Evolutionary conservation across 2,329 filamentous ascomycete species (phyloP), one percentile per base, ranked within the genome.

Genomic region (Ophiobolus disseminans): DNA sequence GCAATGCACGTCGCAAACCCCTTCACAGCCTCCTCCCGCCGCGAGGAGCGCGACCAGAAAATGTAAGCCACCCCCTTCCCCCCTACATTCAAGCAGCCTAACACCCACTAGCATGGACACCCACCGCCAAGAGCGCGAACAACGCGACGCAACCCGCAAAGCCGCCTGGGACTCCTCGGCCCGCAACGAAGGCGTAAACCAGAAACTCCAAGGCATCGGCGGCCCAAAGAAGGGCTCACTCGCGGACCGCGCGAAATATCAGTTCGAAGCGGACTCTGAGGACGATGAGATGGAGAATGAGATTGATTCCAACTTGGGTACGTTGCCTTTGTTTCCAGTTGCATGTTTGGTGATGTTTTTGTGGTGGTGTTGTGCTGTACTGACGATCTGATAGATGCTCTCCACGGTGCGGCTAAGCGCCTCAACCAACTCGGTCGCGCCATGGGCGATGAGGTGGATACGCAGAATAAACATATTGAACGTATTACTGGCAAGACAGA

Each of bases 401-500:
- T 89, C 28, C 74, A 82, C 45, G 80, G 81, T 47, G 83, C 83
- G 47, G 87, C 89, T 9, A 81, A 82, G 49, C 83, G 87, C 57
- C 77, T 96, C 69, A 91, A 95, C 65, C 78, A 81, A 55, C 78
- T 94, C 17, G 89, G 89, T 13, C 79, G 82, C 58, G 89, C 88
- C 36, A 92, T 91, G 66, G 87, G 87, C 38, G 78, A 82, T 37
- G 90, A 94, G 69, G 81, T 94, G 19, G 86, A 90, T 53, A 77
- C 82, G 48, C 89, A 95, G 76, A 95, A 95, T 74, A 82, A 82
- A 63, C 82, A 86, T 65, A 87, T 96, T 65, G 86, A 89, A 54
- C 82, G 86, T 50, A 90, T 97, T 67, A 89, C 83, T 57, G 78
- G 78, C 58, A 95, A 95, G 90, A 93, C 87, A 75, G 91, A 96